Evolutionary conservation across 2,329 filamentous ascomycete species (phyloP), one percentile per base, ranked within the genome.

Genomic region (Tympanopsis confertula): DNA sequence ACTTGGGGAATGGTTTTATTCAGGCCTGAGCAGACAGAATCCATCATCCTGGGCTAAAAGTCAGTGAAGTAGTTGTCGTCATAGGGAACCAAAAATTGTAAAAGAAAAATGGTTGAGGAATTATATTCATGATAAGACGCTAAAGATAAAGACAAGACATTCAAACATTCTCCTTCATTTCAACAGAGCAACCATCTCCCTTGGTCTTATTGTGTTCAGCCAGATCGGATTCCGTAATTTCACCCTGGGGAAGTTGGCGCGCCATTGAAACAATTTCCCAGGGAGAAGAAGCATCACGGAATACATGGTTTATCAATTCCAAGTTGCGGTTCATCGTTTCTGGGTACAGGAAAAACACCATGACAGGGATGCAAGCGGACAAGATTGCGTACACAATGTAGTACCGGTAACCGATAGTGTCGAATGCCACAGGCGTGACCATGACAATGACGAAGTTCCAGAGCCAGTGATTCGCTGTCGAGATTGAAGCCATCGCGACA

Each of bases 371-470:
- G 14, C 57, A 54, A 26, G 63, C 66, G 53, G 70, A 72, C 47
- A 70, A 62, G n/a, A 62, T 59, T 2, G 68, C 65, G 52, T 69
- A 77, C 44, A 75, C 66, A 33, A 73, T 59, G 50, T 69, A 74
- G 38, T 67, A 74, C 38, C 61, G 63, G 59, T 67, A 74, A 4
- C 63, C 59, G 3, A 74, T 59, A 36, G 63, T 68, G 36, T 58
- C 48, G 39, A 81, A 74, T 4, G 74, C 71, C 5, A 73, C 65
- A 0, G 75, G 76, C 0, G 74, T 78, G 37, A 81, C 71, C 68
- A 79, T 77, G 36, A 82, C 77, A 18, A 82, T 72, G 50, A 79
- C 60, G 54, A 80, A 80, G 54, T 50, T 57, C 61, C 62, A 67
- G 17, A 69, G 56, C 67, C 67, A 70, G 44, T 68, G 65, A 44